Evolutionary conservation across 306 rosid genomes (phyloP).

Genomic region (Begonia loranthoides): DNA sequence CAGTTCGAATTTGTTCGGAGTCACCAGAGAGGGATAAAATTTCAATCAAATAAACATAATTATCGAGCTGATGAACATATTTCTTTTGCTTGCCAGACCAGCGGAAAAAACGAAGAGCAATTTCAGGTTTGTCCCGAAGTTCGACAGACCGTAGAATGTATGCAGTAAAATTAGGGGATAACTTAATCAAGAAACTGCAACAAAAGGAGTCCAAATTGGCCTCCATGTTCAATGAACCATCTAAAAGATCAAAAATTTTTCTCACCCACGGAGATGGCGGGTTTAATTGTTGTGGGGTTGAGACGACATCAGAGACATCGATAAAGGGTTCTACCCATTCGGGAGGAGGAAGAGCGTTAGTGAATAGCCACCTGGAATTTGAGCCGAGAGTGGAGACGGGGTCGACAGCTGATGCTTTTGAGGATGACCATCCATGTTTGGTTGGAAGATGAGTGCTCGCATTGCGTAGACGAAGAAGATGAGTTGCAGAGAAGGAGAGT

Average conservation of each 20-base stretch:
- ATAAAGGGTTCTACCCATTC: constrained; percentile 67
- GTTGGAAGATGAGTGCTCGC: constrained; percentile 1
- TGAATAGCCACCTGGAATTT: constrained; percentile 23
- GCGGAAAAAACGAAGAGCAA: constrained; percentile 44
- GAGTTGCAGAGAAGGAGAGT: constrained; percentile 5
- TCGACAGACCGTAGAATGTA: constrained; percentile 30
- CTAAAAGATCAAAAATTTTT: constrained; percentile 45
- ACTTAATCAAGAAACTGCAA: constrained; percentile 34
- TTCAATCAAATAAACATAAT: constrained; percentile 51
- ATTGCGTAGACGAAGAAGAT: constrained; percentile 4
- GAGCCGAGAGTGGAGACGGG: constrained; percentile 5
- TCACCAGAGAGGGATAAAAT: constrained; percentile 22
- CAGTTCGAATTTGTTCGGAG: constrained; percentile 9
- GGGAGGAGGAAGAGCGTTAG: constrained; percentile 47
- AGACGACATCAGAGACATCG: constrained; percentile 61
- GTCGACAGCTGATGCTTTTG: constrained; percentile 11
- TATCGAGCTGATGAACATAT: constrained; percentile 49
- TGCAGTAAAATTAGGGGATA: constrained; percentile 64
- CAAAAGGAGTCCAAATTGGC: constrained; percentile 47
- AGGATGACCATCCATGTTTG: constrained; percentile 17
- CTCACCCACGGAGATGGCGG: constrained; percentile 64
- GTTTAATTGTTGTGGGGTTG: constrained; percentile 21
- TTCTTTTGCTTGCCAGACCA: constrained; percentile 54
- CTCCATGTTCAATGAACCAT: constrained; percentile 54
- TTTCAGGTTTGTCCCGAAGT: constrained; percentile 22